Percentiles rank a stretch among this genome's conserved stretches.
Conservation (phyloP, 179 eudicot species). For the Camellia oleifera region DNA sequence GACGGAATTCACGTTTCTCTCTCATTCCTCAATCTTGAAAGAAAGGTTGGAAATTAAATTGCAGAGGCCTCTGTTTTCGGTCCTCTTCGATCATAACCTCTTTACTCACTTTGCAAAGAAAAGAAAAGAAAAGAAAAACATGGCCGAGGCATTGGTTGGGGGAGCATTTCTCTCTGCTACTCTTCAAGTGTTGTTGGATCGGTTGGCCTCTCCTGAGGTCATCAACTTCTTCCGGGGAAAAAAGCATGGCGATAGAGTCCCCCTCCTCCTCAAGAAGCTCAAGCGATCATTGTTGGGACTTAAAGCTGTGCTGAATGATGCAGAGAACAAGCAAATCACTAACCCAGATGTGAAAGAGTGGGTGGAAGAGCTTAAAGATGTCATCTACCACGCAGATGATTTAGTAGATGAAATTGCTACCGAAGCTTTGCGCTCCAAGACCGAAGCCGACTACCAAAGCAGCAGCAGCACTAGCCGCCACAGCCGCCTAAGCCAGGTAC, state of each 20-base stretch:
- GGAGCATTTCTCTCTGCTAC: not conserved
- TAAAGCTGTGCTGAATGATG: too few relatives aligned
- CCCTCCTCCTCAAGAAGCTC: too few relatives aligned
- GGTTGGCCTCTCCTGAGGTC: not conserved
- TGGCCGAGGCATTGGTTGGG: not conserved
- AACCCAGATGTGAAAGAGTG: not conserved
- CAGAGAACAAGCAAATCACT: too few relatives aligned
- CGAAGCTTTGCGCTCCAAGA: not conserved
- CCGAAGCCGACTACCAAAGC: not conserved
- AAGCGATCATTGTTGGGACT: too few relatives aligned
- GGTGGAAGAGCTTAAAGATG: not conserved
- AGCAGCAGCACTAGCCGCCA: not conserved
- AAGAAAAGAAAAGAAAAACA: too few relatives aligned
- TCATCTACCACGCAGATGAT: not conserved
- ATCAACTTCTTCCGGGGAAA: not conserved
- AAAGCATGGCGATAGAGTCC: not conserved
- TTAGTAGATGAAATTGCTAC: not conserved
- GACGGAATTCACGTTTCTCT: too few relatives aligned
- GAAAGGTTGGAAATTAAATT: too few relatives aligned
- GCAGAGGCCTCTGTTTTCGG: too few relatives aligned
- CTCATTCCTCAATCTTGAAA: too few relatives aligned
- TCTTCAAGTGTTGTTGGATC: not conserved
- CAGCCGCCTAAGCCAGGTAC: not conserved
- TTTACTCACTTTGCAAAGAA: too few relatives aligned
- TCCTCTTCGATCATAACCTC: too few relatives aligned